Percentiles rank a stretch among this genome's conserved stretches.
phyloP scores from a whole-genome alignment of 176 grass and related monocot species.

The Oryza rufipogon region DNA sequence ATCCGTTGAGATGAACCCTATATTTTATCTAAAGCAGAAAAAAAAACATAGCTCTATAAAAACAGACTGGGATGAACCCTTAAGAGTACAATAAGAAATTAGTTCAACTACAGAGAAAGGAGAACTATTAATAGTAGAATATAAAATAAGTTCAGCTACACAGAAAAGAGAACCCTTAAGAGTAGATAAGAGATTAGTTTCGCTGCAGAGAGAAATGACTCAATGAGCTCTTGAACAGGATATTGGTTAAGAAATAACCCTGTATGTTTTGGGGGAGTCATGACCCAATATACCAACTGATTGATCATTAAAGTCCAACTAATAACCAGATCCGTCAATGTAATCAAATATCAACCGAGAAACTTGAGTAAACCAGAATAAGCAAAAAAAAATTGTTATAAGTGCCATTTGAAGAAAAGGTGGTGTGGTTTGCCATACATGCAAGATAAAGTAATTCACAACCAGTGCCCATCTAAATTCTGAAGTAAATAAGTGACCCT shows the following conservation, averaged over 20 bases:
- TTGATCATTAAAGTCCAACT: conserved; percentile 25
- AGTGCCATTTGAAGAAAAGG: not conserved
- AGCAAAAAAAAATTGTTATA: not conserved
- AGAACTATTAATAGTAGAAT: not conserved
- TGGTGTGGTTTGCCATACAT: not conserved
- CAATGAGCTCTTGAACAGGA: not conserved
- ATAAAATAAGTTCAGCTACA: conserved; percentile 4
- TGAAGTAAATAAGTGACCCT: conserved; percentile 1
- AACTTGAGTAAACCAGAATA: conserved; percentile 16
- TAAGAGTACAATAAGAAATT: conserved; percentile 27
- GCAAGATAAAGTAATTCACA: conserved; percentile 12
- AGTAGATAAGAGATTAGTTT: conserved; percentile 3
- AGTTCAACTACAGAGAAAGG: not conserved
- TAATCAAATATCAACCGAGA: not conserved
- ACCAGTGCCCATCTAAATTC: not conserved
- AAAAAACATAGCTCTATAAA: no score
- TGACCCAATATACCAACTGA: conserved; percentile 1
- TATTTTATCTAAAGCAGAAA: no score
- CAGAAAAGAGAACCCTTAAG: not conserved
- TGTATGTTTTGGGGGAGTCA: not conserved
- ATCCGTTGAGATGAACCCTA: not conserved
- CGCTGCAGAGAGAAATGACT: not conserved
- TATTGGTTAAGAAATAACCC: not conserved
- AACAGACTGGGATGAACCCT: not conserved
- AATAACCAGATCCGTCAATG: not conserved